phyloP scores from a whole-genome alignment of 257 asterid genomes.

The Handroanthus guayacan region DNA sequence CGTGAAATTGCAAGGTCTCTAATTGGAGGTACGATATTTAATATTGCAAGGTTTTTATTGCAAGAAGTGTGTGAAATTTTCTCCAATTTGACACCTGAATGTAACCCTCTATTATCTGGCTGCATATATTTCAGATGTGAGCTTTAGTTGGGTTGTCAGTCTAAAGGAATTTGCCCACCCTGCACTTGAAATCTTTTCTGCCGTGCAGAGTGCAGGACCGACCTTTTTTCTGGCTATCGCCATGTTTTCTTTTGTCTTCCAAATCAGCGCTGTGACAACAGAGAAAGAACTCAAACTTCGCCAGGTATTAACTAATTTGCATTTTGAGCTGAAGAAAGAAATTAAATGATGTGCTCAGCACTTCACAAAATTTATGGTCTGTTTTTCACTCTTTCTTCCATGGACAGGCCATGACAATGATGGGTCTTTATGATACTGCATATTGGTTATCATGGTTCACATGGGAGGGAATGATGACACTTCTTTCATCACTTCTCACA shows the following conservation, averaged over 20 bases:
- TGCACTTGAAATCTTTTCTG: slow-evolving; percentile 59
- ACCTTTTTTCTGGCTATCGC: slow-evolving; percentile 91
- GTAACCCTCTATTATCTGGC: slow-evolving; percentile 30
- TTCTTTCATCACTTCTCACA: slow-evolving; percentile 72
- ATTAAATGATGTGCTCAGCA: slow-evolving; percentile 22
- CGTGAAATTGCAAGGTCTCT: slow-evolving; percentile 88
- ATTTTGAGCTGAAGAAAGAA: slow-evolving; percentile 25
- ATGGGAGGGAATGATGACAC: slow-evolving; percentile 81
- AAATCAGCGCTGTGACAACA: slow-evolving; percentile 71
- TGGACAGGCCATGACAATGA: slow-evolving; percentile 87
- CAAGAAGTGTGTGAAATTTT: slow-evolving; percentile 3
- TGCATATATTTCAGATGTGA: slow-evolving; percentile 58
- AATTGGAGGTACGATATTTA: slow-evolving; percentile 62
- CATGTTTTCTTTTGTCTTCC: slow-evolving; percentile 94
- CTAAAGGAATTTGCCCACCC: slow-evolving; percentile 91
- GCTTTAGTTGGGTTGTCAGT: slow-evolving; percentile 77
- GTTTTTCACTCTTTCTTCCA: slow-evolving; percentile 26
- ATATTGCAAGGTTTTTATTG: slow-evolving; percentile 13
- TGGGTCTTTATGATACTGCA: slow-evolving; percentile 97
- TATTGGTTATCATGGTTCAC: slow-evolving; percentile 95
- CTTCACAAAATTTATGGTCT: slow-evolving; percentile 27
- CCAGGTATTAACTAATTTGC: slow-evolving; percentile 61
- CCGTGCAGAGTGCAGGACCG: slow-evolving; percentile 75
- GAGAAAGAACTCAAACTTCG: slow-evolving; percentile 97
- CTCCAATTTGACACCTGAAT: slow-evolving; percentile 16